Base-by-base conservation (phyloP, 2,329 filamentous ascomycete species). In the Hirsutella minnesotensis region DNA sequence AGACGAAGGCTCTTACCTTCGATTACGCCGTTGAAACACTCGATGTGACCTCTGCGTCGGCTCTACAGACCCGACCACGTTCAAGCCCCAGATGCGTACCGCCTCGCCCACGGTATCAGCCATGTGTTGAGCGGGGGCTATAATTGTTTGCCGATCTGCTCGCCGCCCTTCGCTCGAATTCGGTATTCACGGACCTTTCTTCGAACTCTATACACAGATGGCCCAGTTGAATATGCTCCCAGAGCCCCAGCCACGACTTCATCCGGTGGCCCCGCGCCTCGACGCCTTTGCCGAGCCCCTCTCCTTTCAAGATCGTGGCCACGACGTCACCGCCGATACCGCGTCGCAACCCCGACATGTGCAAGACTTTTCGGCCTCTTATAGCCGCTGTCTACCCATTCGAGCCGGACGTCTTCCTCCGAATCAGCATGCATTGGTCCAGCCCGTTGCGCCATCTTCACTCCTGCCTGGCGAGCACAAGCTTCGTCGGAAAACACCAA, bases 401-500 rank as follows among this genome's bases (percentile, higher is more conserved):
- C 55, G 59, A 44, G 56, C 53, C n/a, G 56, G 56, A 19, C 59
- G 56, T 44, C 44, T 54, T 19, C 56, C 56, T 41, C 43, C 52
- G 22, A 51, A 52, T 16, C 47, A 52, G 30, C 51, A 40, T n/a
- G 31, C 37, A n/a, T 39, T 38, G 9, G 47, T 31, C 43, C 45
- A 40, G 38, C 49, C 30, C 36, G 42, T 34, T 46, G 47, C 38
- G 39, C 47, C 27, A 43, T 40, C 38, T 42, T 44, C 39, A 38
- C 47, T 46, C 9, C 53, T 57, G 49, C 45, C 54, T 33, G 46
- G 52, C 46, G 60, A 63, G 43, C 59, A 63, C 60, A 84, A 86
- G 53, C 70, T 95, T 44, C 79, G 90, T 50, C 79, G 90, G 51
- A 96, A 96, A 63, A 96, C 90, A 9, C 92, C 90, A 4, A 90